phyloP scores from a whole-genome alignment of 345 rosid genomes.

The Citrus australasica region DNA sequence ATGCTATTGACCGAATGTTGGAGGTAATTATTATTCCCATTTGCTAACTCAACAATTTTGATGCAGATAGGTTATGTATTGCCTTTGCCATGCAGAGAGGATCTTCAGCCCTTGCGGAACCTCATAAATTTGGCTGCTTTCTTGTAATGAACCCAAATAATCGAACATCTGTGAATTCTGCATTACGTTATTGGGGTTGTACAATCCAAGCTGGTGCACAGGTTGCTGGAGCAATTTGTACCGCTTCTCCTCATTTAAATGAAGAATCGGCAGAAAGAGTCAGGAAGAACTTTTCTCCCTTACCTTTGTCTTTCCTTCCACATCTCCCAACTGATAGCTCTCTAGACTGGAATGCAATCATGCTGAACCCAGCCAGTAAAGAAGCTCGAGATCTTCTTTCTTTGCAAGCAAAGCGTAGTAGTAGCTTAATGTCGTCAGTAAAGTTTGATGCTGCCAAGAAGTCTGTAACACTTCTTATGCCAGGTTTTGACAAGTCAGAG shows the following conservation, averaged over 20 bases:
- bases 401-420: slow-evolving; percentile 18
- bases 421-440: slow-evolving; percentile 38
- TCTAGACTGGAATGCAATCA: slow-evolving; percentile 57
- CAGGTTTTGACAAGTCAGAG: slow-evolving; percentile 89
- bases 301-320: slow-evolving; percentile 62
- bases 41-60: neutral
- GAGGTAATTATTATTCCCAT: slow-evolving; percentile 46
- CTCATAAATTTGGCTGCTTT: slow-evolving; percentile 48
- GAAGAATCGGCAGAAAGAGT: slow-evolving; percentile 26
- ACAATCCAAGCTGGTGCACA: slow-evolving; percentile 74
- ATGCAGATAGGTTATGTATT: slow-evolving; percentile 7
- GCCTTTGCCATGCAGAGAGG: slow-evolving; percentile 47
- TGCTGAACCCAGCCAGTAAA: slow-evolving; percentile 33
- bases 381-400: slow-evolving; percentile 54
- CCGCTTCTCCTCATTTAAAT: slow-evolving; percentile 27
- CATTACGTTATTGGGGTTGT: slow-evolving; percentile 81
- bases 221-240: slow-evolving; percentile 64
- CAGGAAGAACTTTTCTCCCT: slow-evolving; percentile 49
- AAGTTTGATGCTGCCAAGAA: slow-evolving; percentile 54
- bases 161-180: slow-evolving; percentile 54
- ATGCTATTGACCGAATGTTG: slow-evolving; percentile 53
- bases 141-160: slow-evolving; percentile 70
- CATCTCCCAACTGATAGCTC: slow-evolving; percentile 30
- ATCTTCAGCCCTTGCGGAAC: slow-evolving; percentile 48
- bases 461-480: slow-evolving; percentile 75